These are phyloP conservation scores for Durusdinium trenchii DNA, from an alignment of 73 alveolate species.

Conservation along the genomic window DNA sequence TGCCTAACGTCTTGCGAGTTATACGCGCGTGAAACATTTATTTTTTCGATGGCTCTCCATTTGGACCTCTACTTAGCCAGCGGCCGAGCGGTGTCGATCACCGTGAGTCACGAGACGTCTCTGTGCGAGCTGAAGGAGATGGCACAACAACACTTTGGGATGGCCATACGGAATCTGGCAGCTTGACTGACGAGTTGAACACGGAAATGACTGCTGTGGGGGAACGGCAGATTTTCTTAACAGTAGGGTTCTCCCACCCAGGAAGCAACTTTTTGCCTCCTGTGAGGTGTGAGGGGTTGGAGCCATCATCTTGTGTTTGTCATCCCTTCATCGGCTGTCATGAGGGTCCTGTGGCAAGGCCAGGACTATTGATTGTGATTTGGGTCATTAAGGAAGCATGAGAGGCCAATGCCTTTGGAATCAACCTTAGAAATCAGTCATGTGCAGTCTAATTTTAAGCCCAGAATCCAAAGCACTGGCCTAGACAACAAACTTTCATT, in stretches of 20 bases:
- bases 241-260: too few species aligned
- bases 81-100: background rate
- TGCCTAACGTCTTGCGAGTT: background rate
- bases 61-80: slow-evolving; percentile 42
- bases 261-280: background rate
- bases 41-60: background rate
- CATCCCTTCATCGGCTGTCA: background rate
- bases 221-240: too few species aligned
- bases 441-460: background rate
- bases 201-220: too few species aligned
- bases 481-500: too few species aligned
- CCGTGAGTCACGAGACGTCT: background rate
- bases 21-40: background rate
- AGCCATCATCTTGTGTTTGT: background rate
- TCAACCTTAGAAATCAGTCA: background rate
- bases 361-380: background rate
- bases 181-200: too few species aligned
- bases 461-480: too few species aligned
- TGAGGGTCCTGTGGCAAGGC: background rate
- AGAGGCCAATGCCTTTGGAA: background rate
- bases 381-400: background rate
- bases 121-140: slow-evolving; percentile 23
- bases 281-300: background rate
- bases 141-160: slow-evolving; percentile 17
- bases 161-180: background rate